Percentiles rank a stretch among this genome's conserved stretches.
Evolutionary conservation across 257 asterid species (phyloP).

Genomic region (Jacaranda copaia): DNA sequence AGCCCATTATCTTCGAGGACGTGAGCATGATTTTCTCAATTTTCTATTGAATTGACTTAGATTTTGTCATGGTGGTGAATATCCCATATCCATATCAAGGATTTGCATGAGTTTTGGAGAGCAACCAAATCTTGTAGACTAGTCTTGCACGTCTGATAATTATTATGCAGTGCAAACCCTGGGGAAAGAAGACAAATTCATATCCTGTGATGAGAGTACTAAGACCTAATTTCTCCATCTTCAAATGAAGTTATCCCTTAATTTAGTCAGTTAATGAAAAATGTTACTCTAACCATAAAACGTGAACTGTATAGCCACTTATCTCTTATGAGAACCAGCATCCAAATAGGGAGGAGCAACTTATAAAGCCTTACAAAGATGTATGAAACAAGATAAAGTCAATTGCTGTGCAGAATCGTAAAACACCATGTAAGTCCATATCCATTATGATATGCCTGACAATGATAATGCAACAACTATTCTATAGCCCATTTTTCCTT

Average conservation of each 20-base stretch:
- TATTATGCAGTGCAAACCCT: not conserved
- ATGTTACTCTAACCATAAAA: too few species aligned
- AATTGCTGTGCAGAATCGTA: not conserved
- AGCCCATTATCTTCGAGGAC: not conserved
- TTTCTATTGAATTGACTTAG: not conserved
- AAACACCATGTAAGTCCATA: not conserved
- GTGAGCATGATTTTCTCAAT: not conserved
- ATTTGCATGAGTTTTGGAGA: not conserved
- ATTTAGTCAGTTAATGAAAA: too few species aligned
- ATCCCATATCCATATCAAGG: not conserved
- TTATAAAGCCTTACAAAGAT: not conserved
- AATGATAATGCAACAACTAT: not conserved
- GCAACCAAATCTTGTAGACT: too few species aligned
- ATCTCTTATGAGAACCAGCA: not conserved
- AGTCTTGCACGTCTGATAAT: too few species aligned
- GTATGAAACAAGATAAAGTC: not conserved
- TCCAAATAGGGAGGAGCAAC: not conserved
- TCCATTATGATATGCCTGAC: not conserved
- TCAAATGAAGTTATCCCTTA: too few species aligned
- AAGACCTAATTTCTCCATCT: not conserved
- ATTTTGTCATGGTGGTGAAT: not conserved
- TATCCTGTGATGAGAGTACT: not conserved
- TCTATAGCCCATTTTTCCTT: not conserved
- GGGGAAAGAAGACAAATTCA: not conserved
- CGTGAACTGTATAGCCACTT: too few species aligned